Percentiles rank a stretch among this genome's conserved stretches.
phyloP scores from a whole-genome alignment of 2,329 filamentous ascomycete species.

The Ascomycota sp. region DNA sequence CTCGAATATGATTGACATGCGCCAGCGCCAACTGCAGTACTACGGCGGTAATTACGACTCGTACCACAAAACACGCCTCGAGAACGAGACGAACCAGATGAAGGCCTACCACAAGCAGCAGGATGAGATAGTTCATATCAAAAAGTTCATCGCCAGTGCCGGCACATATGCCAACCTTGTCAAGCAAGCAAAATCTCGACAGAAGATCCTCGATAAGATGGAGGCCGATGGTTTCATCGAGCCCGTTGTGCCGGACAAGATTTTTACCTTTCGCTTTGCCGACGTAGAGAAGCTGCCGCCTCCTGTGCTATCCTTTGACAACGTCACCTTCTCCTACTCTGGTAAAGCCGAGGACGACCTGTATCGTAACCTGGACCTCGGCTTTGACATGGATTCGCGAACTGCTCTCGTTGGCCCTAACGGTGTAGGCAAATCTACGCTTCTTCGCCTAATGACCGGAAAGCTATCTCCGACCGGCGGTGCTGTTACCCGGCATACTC shows the following conservation, averaged over 20 bases:
- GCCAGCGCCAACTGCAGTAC: slow-evolving; percentile 69
- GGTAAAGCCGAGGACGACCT: slow-evolving; percentile 74
- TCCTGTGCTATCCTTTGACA: slow-evolving; percentile 84
- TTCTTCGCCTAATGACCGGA: slow-evolving; percentile 89
- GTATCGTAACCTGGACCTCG: slow-evolving; percentile 89
- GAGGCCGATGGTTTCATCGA: slow-evolving; percentile 97
- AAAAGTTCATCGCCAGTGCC: slow-evolving; percentile 98
- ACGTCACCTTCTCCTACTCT: slow-evolving; percentile 95
- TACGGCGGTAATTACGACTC: slow-evolving; percentile 99
- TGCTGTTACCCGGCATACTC: slow-evolving; percentile 73
- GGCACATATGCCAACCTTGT: slow-evolving; percentile 99
- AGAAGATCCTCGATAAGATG: slow-evolving; percentile 99
- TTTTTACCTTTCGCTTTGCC: slow-evolving; percentile 95
- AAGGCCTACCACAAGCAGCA: slow-evolving; percentile 99
- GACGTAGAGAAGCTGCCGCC: slow-evolving; percentile 98
- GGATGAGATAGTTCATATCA: slow-evolving; percentile 97
- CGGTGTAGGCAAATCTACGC: slow-evolving; percentile 95
- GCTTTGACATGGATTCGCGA: slow-evolving; percentile 98
- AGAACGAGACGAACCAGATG: slow-evolving; percentile 95
- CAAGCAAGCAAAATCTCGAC: slow-evolving; percentile 90
- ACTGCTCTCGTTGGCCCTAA: slow-evolving; percentile 93
- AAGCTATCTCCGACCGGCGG: slow-evolving; percentile 71
- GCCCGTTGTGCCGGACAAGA: slow-evolving; percentile 59
- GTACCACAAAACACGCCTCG: slow-evolving; percentile 77
- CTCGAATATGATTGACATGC: slow-evolving; percentile 97